A percentile compares a stretch with the other conserved stretches of the same genome.
Evolutionary conservation across 2,329 filamentous ascomycete species (phyloP).

Genomic region (Cordyceps javanica): DNA sequence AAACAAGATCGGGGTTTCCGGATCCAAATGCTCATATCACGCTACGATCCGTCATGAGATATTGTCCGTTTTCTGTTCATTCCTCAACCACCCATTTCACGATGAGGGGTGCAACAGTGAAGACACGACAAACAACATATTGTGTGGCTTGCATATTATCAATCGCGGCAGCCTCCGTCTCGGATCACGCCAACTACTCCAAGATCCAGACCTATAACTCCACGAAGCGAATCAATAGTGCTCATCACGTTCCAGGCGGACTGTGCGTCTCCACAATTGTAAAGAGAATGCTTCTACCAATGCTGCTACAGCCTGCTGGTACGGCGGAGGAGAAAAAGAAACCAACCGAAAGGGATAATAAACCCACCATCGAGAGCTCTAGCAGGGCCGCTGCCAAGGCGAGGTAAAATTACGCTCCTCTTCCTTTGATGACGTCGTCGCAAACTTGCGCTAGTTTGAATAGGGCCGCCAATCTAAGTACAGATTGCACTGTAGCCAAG

Average conservation of each 20-base stretch:
- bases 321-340: background rate
- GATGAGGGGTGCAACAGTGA: background rate
- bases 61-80: background rate
- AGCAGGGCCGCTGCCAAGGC: conserved; percentile 6
- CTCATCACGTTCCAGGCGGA: background rate
- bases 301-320: too few species aligned
- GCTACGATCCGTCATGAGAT: background rate
- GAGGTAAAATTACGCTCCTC: background rate
- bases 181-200: background rate
- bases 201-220: background rate
- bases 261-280: background rate
- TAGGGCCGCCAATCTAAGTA: too few species aligned
- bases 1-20: background rate
- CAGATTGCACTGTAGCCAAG: too few species aligned
- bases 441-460: too few species aligned
- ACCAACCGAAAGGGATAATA: too few species aligned
- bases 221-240: background rate
- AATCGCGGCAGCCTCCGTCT: background rate
- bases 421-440: conserved; percentile 6
- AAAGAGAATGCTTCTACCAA: too few species aligned
- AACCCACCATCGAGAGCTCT: background rate
- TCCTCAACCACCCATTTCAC: background rate
- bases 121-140: background rate
- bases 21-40: background rate
- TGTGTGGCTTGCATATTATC: background rate